Evolutionary conservation across 2,329 filamentous ascomycete species (phyloP).

Genomic region (Dryadomyces quercus-mongolicae): DNA sequence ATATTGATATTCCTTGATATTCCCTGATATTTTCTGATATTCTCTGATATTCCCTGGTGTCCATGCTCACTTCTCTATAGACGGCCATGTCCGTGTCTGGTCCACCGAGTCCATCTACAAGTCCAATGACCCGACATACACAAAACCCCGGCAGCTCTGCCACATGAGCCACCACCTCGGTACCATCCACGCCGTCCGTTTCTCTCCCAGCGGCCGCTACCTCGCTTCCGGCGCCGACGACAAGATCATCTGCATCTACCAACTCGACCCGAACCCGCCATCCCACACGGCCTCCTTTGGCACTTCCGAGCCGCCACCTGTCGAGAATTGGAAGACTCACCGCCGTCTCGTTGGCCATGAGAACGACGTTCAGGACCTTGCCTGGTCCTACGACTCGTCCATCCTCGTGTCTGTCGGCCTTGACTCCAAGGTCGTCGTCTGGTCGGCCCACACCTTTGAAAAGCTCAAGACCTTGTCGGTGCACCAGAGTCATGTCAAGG

Average conservation of each 20-base stretch:
- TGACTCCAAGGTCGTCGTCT: slow-evolving; percentile 96
- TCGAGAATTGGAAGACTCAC: slow-evolving; percentile 97
- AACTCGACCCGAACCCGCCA: slow-evolving; percentile 71
- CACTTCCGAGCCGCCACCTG: slow-evolving; percentile 79
- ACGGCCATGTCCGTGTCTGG: slow-evolving; percentile 96
- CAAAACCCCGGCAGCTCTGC: slow-evolving; percentile 80
- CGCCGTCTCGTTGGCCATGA: slow-evolving; percentile 91
- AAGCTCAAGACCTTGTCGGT: slow-evolving; percentile 88
- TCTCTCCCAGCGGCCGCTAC: slow-evolving; percentile 90
- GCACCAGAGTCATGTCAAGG: slow-evolving; percentile 96
- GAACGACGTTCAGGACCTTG: slow-evolving; percentile 95
- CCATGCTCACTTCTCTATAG: slow-evolving; percentile 23
- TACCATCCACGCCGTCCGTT: slow-evolving; percentile 93
- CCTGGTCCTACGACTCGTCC: slow-evolving; percentile 93
- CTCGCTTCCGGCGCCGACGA: slow-evolving; percentile 95
- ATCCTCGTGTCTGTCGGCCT: slow-evolving; percentile 91
- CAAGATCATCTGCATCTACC: slow-evolving; percentile 97
- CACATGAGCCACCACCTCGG: slow-evolving; percentile 98
- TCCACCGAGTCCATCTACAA: slow-evolving; percentile 89
- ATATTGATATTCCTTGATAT: neutral
- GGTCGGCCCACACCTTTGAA: slow-evolving; percentile 96
- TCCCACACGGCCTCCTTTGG: slow-evolving; percentile 69
- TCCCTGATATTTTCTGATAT: neutral
- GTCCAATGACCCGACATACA: slow-evolving; percentile 58
- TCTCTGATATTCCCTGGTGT: neutral